Conservation (phyloP, 768 basidiomycete species). For the Pilatotrama ljubarskyi region DNA sequence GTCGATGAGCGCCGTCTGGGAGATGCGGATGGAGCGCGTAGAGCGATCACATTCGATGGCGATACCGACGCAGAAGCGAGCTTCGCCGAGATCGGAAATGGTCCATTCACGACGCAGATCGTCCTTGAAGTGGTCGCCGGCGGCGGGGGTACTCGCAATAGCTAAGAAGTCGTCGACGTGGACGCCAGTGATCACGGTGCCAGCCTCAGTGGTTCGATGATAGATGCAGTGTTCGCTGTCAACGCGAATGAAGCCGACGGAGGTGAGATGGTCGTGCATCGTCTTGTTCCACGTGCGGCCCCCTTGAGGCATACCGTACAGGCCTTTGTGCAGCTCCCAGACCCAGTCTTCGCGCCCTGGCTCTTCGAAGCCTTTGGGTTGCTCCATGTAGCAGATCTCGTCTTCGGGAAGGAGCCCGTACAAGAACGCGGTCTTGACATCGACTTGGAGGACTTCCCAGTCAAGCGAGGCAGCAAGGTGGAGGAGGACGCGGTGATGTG, state of each 20-base stretch:
- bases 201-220: neutral
- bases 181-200: conserved; percentile 20
- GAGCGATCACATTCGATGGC: conserved; percentile 32
- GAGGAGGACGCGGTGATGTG: conserved; percentile 36
- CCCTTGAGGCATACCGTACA: conserved; percentile 27
- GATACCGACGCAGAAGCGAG: conserved; percentile 42
- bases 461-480: conserved; percentile 36
- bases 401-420: conserved; percentile 32
- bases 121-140: conserved; percentile 30
- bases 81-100: too few relatives aligned
- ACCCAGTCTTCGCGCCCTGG: conserved; percentile 6
- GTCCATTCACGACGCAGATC: conserved; percentile 32
- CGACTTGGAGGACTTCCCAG: conserved; percentile 41
- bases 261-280: neutral
- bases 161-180: conserved; percentile 27
- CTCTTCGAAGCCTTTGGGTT: conserved; percentile 28
- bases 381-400: conserved; percentile 38
- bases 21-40: conserved; percentile 18
- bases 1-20: conserved; percentile 23
- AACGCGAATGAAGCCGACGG: conserved; percentile 19
- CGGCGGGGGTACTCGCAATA: conserved; percentile 24
- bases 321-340: conserved; percentile 8
- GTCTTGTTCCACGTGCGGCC: conserved; percentile 21
- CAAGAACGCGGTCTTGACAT: conserved; percentile 44
- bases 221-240: conserved; percentile 23